phyloP scores from a whole-genome alignment of 805 yeast species.

The Ogataea henricii region DNA sequence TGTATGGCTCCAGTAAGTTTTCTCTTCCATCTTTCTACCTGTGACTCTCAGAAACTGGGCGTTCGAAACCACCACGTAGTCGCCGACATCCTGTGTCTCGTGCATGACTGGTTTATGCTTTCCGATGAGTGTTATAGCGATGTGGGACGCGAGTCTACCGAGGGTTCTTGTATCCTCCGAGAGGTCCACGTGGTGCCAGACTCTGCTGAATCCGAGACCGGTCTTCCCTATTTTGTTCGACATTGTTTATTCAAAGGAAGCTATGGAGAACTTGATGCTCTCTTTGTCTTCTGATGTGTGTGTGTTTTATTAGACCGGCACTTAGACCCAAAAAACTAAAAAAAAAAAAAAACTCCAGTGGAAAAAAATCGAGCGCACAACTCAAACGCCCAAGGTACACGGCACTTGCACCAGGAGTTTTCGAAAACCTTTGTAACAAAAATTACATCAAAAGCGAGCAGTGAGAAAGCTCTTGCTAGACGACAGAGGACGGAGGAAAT shows the following conservation, averaged over 20 bases:
- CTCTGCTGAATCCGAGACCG: conserved; percentile 59
- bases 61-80: conserved; percentile 95
- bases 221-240: conserved; percentile 49
- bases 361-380: conserved; percentile 1
- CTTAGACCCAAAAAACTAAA: too few species aligned
- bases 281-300: background rate
- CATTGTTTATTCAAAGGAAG: conserved; percentile 40
- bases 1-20: conserved; percentile 86
- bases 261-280: too few species aligned
- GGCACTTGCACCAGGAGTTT: background rate
- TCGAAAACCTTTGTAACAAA: background rate
- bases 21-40: conserved; percentile 80
- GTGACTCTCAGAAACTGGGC: conserved; percentile 80
- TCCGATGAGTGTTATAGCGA: conserved; percentile 90
- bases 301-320: too few species aligned
- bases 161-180: conserved; percentile 81
- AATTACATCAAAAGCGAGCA: background rate
- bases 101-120: conserved; percentile 93
- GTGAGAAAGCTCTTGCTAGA: background rate
- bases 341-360: background rate
- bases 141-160: conserved; percentile 89
- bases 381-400: background rate
- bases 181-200: conserved; percentile 96
- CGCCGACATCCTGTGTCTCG: conserved; percentile 84
- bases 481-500: background rate